Base-by-base conservation (phyloP, 371 early-diverging fungal species). In the Conidiobolus incongruus region DNA sequence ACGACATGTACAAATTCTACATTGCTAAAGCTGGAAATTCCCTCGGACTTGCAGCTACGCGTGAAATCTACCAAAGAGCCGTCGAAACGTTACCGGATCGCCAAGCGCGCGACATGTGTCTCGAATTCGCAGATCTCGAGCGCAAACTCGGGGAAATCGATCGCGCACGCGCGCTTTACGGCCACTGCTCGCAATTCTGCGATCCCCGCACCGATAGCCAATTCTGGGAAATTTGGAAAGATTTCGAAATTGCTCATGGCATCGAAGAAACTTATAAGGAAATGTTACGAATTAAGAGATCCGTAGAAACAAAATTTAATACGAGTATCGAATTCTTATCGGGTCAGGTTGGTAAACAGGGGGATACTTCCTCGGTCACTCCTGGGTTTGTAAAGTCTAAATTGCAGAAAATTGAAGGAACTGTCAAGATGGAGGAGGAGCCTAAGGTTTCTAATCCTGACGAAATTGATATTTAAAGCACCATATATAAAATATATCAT, bases 231-330 rank as follows among this genome's bases (percentile, higher is more conserved):
- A 59, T 55, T 36, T 97, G 97, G 97, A 81, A 88, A 45, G 81
- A 85, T 44, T 97, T 95, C 58, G 97, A 97, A 63, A 89, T 92
- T 15, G 72, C 77, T 51, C 83, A 86, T 52, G 97, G 97, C 38
- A 91, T 88, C 55, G 95, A 97, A 59, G 93, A 93, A 45, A 90
- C 95, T 4, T 95, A 89, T 61, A 89, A 85, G 60, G 95, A 95
- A 51, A 92, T 92, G 93, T 65, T 96, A 33, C 69, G 96, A 24
- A 79, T 93, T 50, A 90, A 91, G 57, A 81, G 97, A n/a, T 65
- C 70, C 29, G 81, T 82, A 1, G 78, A 80, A 52, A 77, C 82
- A 22, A 67, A 72, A 36, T 81, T 60, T 61, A 79, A 75, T 47
- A 77, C 80, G n/a, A n/a, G n/a, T n/a, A n/a, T n/a, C n/a, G n/a